Percentiles rank a stretch among this genome's conserved stretches.
phyloP scores from a whole-genome alignment of 1,139 yeast genomes.

The Kurtzmaniella quercitrusa region DNA sequence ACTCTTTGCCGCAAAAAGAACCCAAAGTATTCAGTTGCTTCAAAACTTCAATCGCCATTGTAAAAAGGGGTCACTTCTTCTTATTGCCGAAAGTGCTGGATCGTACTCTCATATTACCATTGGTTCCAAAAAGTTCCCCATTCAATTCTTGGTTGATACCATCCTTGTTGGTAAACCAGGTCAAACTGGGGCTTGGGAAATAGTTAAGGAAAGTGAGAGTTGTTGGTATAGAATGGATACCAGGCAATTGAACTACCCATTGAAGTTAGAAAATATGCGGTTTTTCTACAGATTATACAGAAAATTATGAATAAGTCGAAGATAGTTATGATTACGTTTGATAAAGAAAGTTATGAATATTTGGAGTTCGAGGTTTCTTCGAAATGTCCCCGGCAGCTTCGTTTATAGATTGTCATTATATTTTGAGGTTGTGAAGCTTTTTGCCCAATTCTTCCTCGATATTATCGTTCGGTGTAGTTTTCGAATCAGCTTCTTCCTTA shows the following conservation, averaged over 20 bases:
- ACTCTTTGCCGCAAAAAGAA: constrained; percentile 65
- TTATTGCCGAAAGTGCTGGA: constrained; percentile 86
- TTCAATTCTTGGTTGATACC: constrained; percentile 75
- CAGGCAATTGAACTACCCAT: constrained; percentile 53
- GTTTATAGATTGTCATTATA: constrained; percentile 7
- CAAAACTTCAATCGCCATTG: constrained; percentile 48
- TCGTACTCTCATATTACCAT: constrained; percentile 77
- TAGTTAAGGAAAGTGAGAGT: constrained; percentile 64
- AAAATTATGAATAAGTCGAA: constrained; percentile 28
- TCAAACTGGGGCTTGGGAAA: constrained; percentile 59
- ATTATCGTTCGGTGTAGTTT: background rate
- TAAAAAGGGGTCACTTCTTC: constrained; percentile 50
- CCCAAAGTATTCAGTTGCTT: constrained; percentile 57
- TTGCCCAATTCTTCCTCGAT: constrained; percentile 7
- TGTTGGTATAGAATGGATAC: constrained; percentile 73
- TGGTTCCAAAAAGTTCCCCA: constrained; percentile 75
- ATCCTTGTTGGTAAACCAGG: constrained; percentile 57
- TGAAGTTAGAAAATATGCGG: constrained; percentile 83
- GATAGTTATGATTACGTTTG: no score
- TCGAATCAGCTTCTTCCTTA: background rate
- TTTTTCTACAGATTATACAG: constrained; percentile 74
- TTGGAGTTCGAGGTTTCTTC: no score
- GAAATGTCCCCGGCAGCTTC: no score
- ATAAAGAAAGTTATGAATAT: no score
- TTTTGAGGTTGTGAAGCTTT: constrained; percentile 10